These are phyloP conservation scores for Cochlearia excelsa DNA, from an alignment of 345 rosid species.

Conservation along the genomic window DNA sequence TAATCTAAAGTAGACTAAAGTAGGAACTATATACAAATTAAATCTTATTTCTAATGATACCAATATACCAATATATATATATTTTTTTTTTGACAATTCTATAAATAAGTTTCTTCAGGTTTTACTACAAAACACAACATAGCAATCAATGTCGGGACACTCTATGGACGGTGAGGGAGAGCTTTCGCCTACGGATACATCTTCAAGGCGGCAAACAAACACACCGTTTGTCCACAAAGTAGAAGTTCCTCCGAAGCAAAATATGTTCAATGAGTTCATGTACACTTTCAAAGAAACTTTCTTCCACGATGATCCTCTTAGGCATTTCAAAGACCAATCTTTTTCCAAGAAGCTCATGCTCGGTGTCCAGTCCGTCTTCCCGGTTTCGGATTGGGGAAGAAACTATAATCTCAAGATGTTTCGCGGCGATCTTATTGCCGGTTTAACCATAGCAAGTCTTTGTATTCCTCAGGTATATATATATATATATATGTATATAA, in stretches of 20 bases:
- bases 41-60: no score
- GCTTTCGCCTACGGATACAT: conserved; percentile 9
- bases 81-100: background rate
- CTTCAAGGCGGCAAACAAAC: conserved; percentile 15
- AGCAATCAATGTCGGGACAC: conserved; percentile 28
- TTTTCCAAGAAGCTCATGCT: background rate
- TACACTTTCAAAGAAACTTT: background rate
- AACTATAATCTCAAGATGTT: background rate
- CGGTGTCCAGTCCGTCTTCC: background rate
- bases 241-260: background rate
- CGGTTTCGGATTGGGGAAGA: background rate
- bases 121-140: conserved; percentile 3
- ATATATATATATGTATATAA: no score
- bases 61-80: background rate
- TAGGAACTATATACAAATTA: no score
- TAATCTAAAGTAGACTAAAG: no score
- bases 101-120: no score
- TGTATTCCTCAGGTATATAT: background rate
- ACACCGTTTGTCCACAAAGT: conserved; percentile 32
- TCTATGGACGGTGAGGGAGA: conserved; percentile 23
- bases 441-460: background rate
- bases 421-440: background rate
- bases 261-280: background rate
- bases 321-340: background rate
- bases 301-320: background rate